Evolutionary conservation across 179 eudicot genomes (phyloP), one percentile per base, ranked within the genome.

Genomic region (Beta macrorhiza): DNA sequence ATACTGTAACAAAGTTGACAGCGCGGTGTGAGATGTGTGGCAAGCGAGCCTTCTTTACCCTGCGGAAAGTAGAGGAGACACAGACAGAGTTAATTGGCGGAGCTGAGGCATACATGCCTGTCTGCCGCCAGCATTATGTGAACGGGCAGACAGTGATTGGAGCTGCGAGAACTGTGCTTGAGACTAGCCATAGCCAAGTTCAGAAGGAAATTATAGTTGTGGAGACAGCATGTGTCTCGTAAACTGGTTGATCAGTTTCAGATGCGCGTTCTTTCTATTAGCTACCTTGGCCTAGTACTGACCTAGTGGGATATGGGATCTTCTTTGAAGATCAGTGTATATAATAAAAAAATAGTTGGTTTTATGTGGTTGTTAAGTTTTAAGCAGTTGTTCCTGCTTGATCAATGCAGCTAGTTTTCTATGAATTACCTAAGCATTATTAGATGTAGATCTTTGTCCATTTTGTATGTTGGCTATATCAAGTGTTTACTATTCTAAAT

Each of bases 1-100:
- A 96, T 79, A 84, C 97, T 11, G 88, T 96, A 75, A 94, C 98
- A 3, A 96, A 96, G 88, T 67, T 94, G 80, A 90, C 97, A 58
- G 98, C 98, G 14, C 82, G 98, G 17, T 96, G 97, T 72, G 98
- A 94, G 67, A 55, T 92, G 5, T 96, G 99, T 81, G 94, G 96
- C 47, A 90, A 91, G 72, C 82, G 84, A 3, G 99, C 99, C 0
- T 84, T 91, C 80, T 96, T 94, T 77, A 92, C 99, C 0, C 73
- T 91, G 25, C 76, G 97, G 82, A 96, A 92, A 84, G 89, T 90
- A 0, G 90, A 80, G 13, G 93, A 91, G 82, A 88, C 88, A 0
- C 49, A 87, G 79, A 92, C 92, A 0, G 95, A 94, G 83, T 81
- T 96, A 64, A 88, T 96, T 59, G 98, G 97, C 5, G 97, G 98